These are phyloP conservation scores for Isoetes engelmannii DNA, from an alignment of 83 land plant genomes.

Conservation along the genomic window DNA sequence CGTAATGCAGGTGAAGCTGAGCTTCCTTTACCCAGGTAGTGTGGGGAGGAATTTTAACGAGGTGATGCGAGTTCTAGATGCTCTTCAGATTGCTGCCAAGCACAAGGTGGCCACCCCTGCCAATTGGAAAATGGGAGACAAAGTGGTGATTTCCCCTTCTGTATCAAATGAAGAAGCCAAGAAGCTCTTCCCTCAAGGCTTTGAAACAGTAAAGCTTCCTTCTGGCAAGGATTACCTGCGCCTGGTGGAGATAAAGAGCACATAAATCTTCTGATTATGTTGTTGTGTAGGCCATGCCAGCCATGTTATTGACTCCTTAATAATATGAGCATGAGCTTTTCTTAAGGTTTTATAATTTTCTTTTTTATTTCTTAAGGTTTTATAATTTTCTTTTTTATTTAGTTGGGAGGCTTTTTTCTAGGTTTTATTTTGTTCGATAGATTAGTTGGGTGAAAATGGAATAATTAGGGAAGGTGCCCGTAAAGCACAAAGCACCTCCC, in stretches of 20 bases:
- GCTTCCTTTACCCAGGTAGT: constrained; percentile 82
- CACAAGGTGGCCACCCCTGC: constrained; percentile 82
- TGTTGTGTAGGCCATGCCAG: too few species aligned
- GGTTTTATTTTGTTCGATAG: too few species aligned
- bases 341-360: too few species aligned
- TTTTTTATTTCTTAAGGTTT: too few species aligned
- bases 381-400: too few species aligned
- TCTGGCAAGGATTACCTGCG: constrained; percentile 77
- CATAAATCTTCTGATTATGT: too few species aligned
- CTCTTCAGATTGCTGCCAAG: constrained; percentile 64
- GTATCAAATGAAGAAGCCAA: constrained; percentile 74
- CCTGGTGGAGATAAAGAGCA: constrained; percentile 36
- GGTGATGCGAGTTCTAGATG: constrained; percentile 74
- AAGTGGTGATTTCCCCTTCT: constrained; percentile 67
- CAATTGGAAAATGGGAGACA: constrained; percentile 87
- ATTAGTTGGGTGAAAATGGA: too few species aligned
- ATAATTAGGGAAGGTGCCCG: too few species aligned
- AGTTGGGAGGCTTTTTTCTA: too few species aligned
- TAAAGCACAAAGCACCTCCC: too few species aligned
- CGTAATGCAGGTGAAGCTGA: constrained; percentile 51
- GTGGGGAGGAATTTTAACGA: constrained; percentile 94
- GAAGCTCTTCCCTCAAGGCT: constrained; percentile 64
- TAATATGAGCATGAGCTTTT: too few species aligned
- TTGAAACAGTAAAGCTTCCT: constrained; percentile 57
- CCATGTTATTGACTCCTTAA: too few species aligned